phyloP scores from a whole-genome alignment of 192 early-diverging fungal genomes.

The Podila horticola region DNA sequence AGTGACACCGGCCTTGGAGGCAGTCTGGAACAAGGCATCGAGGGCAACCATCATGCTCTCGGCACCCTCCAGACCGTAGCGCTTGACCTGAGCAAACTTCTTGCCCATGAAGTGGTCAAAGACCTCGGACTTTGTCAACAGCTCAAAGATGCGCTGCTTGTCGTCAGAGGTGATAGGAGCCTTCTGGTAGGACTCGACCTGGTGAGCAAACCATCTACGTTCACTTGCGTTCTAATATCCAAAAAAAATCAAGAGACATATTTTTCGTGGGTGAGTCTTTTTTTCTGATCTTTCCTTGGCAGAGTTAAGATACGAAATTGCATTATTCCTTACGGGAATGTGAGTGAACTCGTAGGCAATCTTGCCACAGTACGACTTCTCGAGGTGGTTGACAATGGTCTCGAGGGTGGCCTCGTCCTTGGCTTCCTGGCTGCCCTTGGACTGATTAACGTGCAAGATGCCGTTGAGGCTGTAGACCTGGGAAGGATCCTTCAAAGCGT shows the following conservation, averaged over 20 bases:
- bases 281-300: neutral
- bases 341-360: conserved; percentile 98
- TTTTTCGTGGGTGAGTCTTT: neutral
- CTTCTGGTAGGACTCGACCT: conserved; percentile 82
- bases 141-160: conserved; percentile 79
- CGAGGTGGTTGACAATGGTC: conserved; percentile 77
- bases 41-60: conserved; percentile 95
- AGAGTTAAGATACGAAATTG: neutral
- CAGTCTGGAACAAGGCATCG: conserved; percentile 84
- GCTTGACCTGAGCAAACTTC: conserved; percentile 95
- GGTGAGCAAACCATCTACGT: conserved; percentile 88
- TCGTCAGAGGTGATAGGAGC: conserved; percentile 63
- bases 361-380: conserved; percentile 77
- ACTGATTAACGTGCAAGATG: conserved; percentile 77
- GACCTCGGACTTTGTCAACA: conserved; percentile 83
- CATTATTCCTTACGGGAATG: conserved; percentile 70
- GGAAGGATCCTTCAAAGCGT: conserved; percentile 72
- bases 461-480: conserved; percentile 73
- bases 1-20: conserved; percentile 77
- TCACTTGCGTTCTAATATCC: conserved; percentile 74
- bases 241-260: neutral
- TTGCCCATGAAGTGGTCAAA: conserved; percentile 99
- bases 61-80: conserved; percentile 96
- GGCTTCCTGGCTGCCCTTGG: conserved; percentile 51
- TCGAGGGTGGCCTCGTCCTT: conserved; percentile 70